These are phyloP conservation scores for Hondaea fermentalgiana DNA, from an alignment of 108 stramenopile species.

Conservation along the genomic window DNA sequence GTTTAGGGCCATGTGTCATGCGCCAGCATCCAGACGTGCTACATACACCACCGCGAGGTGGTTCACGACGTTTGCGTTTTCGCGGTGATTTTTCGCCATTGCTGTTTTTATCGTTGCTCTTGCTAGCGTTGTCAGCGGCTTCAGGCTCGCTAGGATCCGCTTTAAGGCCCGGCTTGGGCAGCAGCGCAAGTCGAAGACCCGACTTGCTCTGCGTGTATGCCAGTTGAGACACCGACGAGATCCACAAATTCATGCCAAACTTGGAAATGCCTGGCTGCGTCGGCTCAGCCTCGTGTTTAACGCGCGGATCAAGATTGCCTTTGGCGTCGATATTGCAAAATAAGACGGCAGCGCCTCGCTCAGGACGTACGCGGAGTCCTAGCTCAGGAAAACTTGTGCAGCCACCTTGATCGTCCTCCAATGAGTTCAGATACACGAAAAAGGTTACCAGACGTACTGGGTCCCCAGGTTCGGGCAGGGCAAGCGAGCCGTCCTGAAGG, in stretches of 20 bases:
- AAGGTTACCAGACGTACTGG: constrained; percentile 55
- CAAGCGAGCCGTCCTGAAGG: constrained; percentile 42
- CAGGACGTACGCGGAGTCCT: background rate
- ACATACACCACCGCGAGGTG: too few relatives aligned
- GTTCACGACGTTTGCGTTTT: too few relatives aligned
- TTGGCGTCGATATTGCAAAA: background rate
- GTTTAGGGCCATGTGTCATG: too few relatives aligned
- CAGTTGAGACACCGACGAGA: background rate
- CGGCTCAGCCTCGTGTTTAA: background rate
- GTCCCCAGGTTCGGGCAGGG: constrained; percentile 24
- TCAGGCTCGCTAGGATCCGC: too few relatives aligned
- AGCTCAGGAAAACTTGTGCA: background rate
- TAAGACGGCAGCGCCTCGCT: background rate
- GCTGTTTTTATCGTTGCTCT: too few relatives aligned
- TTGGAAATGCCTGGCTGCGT: background rate
- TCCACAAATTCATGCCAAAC: background rate
- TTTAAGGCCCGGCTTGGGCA: background rate
- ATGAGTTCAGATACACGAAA: constrained; percentile 55
- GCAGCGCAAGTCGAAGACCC: background rate
- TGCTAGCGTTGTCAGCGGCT: too few relatives aligned
- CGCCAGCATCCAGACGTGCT: too few relatives aligned
- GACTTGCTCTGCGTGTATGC: background rate
- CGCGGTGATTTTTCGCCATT: too few relatives aligned
- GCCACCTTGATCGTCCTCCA: background rate
- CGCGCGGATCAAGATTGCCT: background rate